phyloP scores from a whole-genome alignment of 768 basidiomycete genomes.

The Mycena polygramma region DNA sequence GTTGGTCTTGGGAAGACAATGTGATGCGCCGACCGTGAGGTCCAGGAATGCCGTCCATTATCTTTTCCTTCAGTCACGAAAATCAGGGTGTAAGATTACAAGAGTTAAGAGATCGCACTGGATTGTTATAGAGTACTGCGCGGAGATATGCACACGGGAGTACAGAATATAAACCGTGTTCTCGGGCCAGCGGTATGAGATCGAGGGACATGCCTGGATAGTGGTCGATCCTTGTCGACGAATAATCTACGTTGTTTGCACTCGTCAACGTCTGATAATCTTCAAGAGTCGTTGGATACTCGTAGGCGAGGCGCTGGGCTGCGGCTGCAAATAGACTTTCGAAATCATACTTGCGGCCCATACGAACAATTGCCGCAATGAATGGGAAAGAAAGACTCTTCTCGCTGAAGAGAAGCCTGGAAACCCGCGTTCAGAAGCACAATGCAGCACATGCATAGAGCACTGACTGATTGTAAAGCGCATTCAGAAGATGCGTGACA shows the following conservation, averaged over 20 bases:
- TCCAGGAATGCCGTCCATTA: neutral
- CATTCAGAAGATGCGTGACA: conserved; percentile 28
- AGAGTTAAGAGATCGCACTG: neutral
- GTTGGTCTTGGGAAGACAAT: neutral
- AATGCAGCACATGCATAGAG: neutral
- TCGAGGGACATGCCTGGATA: neutral
- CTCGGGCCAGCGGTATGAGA: conserved; percentile 13
- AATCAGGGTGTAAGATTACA: neutral
- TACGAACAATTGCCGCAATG: conserved; percentile 3
- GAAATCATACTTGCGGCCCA: conserved; percentile 28
- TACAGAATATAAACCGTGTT: neutral
- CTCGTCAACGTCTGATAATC: neutral
- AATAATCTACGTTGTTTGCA: neutral
- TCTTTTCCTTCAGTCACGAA: neutral
- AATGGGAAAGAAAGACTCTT: neutral
- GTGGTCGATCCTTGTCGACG: neutral
- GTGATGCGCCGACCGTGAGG: neutral
- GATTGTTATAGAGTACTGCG: neutral
- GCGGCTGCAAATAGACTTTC: conserved; percentile 15
- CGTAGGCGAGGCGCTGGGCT: conserved; percentile 16
- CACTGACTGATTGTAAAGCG: conserved; percentile 32
- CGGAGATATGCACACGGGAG: conserved; percentile 22
- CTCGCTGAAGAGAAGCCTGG: conserved; percentile 15
- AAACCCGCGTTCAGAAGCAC: too few species aligned
- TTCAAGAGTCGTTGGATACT: conserved; percentile 20